A percentile compares a stretch with the other conserved stretches of the same genome.
These are phyloP conservation scores for Celoporthe dispersa DNA, from an alignment of 2,329 filamentous ascomycete genomes.

Conservation along the genomic window DNA sequence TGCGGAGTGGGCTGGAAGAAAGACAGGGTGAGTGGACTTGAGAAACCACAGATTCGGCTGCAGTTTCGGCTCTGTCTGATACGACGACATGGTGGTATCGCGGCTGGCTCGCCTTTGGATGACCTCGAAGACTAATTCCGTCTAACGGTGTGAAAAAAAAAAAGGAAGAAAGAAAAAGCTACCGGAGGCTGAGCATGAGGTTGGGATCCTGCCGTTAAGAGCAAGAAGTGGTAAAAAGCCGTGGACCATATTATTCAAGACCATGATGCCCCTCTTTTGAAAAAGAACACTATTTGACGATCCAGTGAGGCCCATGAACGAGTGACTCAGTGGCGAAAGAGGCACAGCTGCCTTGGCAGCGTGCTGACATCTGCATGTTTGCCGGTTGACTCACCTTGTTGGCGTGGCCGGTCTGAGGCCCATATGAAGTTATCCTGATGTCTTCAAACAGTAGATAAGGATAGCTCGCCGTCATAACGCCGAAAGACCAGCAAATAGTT, in stretches of 20 bases:
- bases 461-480: neutral
- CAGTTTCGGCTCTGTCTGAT: neutral
- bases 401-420: neutral
- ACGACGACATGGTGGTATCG: conserved; percentile 12
- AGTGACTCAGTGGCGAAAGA: conserved; percentile 9
- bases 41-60: conserved; percentile 43
- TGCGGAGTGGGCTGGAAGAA: conserved; percentile 43
- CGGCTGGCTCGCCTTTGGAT: neutral
- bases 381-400: conserved; percentile 17
- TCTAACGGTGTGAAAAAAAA: no score
- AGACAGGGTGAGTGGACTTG: conserved; percentile 43
- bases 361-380: neutral
- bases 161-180: neutral
- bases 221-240: neutral
- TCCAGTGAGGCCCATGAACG: neutral
- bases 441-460: neutral
- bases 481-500: neutral
- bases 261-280: neutral
- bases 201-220: neutral
- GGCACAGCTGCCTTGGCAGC: conserved; percentile 13
- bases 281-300: neutral
- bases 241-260: neutral
- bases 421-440: neutral
- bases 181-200: neutral
- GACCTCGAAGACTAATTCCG: no score